Evolutionary conservation across 768 basidiomycete genomes (phyloP).

Genomic region (Pleurotus cornucopiae): DNA sequence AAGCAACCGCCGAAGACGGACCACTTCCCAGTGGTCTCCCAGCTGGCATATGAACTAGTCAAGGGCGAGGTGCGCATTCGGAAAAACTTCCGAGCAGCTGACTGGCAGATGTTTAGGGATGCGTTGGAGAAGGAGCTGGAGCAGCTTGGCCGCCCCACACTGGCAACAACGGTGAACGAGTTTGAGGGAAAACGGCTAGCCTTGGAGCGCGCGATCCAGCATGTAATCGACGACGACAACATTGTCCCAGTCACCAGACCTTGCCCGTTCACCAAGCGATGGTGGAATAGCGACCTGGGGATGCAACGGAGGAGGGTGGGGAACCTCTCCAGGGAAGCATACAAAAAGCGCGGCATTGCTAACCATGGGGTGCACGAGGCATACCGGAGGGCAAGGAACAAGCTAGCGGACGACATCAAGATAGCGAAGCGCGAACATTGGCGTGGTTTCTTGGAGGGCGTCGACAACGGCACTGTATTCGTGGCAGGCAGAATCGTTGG

Average conservation of each 20-base stretch:
- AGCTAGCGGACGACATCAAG: neutral
- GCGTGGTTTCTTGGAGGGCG: constrained; percentile 13
- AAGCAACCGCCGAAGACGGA: too few relatives aligned
- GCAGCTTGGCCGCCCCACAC: too few relatives aligned
- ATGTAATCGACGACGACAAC: constrained; percentile 2
- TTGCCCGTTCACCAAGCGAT: constrained; percentile 14
- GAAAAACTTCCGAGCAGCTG: too few relatives aligned
- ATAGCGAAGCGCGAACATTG: constrained; percentile 12
- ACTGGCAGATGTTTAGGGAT: too few relatives aligned
- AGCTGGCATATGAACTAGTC: too few relatives aligned
- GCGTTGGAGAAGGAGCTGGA: too few relatives aligned
- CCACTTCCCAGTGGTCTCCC: too few relatives aligned
- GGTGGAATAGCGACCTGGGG: constrained; percentile 17
- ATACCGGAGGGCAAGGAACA: neutral
- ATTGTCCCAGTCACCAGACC: constrained; percentile 10
- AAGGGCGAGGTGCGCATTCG: too few relatives aligned
- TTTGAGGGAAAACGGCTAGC: neutral
- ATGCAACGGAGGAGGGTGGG: neutral
- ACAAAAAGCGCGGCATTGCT: neutral
- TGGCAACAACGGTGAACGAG: neutral
- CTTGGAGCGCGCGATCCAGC: constrained; percentile 8
- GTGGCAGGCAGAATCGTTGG: constrained; percentile 13
- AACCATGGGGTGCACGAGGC: constrained; percentile 10
- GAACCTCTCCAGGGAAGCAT: neutral
- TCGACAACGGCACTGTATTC: constrained; percentile 1